Evolutionary conservation across 495 filamentous ascomycete genomes (phyloP).

Genomic region (Penicillium riverlandense): DNA sequence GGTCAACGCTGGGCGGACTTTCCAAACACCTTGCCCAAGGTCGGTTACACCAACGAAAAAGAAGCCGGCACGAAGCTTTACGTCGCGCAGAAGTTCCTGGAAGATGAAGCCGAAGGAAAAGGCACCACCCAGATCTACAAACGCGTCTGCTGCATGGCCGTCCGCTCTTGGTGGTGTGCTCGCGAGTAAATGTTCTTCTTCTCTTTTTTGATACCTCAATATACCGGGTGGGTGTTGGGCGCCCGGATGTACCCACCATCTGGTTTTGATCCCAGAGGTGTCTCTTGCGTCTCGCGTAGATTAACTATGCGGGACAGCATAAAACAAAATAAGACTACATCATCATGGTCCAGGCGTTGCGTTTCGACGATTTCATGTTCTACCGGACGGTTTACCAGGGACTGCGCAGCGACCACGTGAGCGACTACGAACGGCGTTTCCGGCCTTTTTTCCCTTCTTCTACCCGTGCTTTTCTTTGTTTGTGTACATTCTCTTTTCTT

Average conservation of each 20-base stretch:
- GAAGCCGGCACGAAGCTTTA: conserved; percentile 66
- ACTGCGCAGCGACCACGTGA: conserved; percentile 13
- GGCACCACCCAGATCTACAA: conserved; percentile 78
- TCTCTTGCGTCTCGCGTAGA: too few species aligned
- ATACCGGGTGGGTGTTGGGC: not conserved
- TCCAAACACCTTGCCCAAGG: conserved; percentile 49
- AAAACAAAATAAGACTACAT: conserved; percentile 6
- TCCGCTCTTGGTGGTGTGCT: conserved; percentile 46
- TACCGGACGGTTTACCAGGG: conserved; percentile 8
- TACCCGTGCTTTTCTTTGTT: not conserved
- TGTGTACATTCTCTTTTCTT: conserved; percentile 12
- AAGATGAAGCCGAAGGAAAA: conserved; percentile 59
- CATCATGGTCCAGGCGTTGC: conserved; percentile 23
- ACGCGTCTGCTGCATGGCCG: conserved; percentile 65
- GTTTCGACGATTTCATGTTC: conserved; percentile 4
- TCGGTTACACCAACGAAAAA: conserved; percentile 58
- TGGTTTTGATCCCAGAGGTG: too few species aligned
- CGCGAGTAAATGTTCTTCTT: conserved; percentile 23
- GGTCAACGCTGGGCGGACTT: conserved; percentile 60
- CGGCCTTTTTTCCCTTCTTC: conserved; percentile 11
- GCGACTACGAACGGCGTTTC: conserved; percentile 17
- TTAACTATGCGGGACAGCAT: too few species aligned
- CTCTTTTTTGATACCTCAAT: conserved; percentile 6
- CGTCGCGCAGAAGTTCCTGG: conserved; percentile 76
- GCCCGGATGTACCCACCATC: too few species aligned